phyloP scores from a whole-genome alignment of 2,329 filamentous ascomycete genomes.

The Alternaria metachromatica region DNA sequence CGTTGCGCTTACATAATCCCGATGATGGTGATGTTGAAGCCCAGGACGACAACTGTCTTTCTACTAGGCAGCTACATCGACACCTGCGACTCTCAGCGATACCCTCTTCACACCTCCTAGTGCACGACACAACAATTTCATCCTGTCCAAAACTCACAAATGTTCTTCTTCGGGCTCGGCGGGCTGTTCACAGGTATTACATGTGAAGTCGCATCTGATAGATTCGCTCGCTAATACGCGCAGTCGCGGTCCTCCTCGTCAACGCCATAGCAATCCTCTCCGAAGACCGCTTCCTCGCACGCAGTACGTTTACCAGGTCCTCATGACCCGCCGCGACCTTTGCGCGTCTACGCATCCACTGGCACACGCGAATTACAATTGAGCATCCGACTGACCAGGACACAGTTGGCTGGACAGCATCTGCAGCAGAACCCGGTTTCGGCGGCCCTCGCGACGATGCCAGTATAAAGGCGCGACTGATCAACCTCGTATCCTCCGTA shows the following conservation, averaged over 20 bases:
- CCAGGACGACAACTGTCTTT: constrained; percentile 32
- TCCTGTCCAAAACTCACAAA: constrained; percentile 40
- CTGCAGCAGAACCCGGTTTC: constrained; percentile 77
- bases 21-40: constrained; percentile 1
- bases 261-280: constrained; percentile 94
- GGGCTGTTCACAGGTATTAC: constrained; percentile 74
- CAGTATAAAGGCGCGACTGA: constrained; percentile 83
- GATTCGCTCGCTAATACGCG: constrained; percentile 22
- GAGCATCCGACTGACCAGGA: not conserved
- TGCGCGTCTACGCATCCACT: not conserved
- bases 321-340: not conserved
- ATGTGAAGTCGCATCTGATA: not conserved
- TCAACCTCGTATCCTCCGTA: constrained; percentile 89
- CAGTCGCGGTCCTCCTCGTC: constrained; percentile 84
- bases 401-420: constrained; percentile 78
- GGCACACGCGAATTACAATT: constrained; percentile 6
- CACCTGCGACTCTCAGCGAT: not conserved
- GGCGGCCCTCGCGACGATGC: constrained; percentile 73
- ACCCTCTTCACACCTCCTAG: not conserved
- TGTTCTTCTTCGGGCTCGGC: constrained; percentile 74
- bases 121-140: not conserved
- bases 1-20: constrained; percentile 9
- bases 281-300: constrained; percentile 90
- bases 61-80: constrained; percentile 23
- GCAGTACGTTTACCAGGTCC: constrained; percentile 62